Conservation (phyloP, 805 yeast genomes). For the Schizosaccharomyces lindneri region DNA sequence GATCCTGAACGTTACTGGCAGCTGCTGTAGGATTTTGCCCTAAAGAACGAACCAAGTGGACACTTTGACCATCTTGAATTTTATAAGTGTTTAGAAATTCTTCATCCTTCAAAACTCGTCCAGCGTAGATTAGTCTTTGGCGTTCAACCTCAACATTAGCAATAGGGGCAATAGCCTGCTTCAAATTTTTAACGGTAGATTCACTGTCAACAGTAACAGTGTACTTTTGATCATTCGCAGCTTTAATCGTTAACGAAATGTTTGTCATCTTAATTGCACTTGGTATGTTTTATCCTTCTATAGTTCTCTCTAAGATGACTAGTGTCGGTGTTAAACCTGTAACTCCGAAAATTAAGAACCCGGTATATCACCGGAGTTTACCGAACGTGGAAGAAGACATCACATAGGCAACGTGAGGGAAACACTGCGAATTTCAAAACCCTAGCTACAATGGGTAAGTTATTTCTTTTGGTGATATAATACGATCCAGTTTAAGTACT, state of each 20-base stretch:
- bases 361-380: too few species aligned
- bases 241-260: not conserved
- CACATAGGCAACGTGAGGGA: too few species aligned
- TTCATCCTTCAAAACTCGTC: slow-evolving; percentile 69
- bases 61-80: slow-evolving; percentile 61
- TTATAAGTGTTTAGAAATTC: slow-evolving; percentile 56
- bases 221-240: slow-evolving; percentile 36
- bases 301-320: not conserved
- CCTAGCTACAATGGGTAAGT: too few species aligned
- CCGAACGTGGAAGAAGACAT: too few species aligned
- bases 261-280: not conserved
- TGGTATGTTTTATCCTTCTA: not conserved
- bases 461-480: too few species aligned
- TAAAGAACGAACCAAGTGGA: slow-evolving; percentile 75
- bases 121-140: slow-evolving; percentile 80
- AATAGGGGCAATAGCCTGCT: slow-evolving; percentile 32
- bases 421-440: too few species aligned
- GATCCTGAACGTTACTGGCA: slow-evolving; percentile 8
- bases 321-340: not conserved
- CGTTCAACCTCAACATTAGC: slow-evolving; percentile 48
- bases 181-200: slow-evolving; percentile 41
- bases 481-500: not conserved
- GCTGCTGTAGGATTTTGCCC: slow-evolving; percentile 17
- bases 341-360: too few species aligned
- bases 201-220: slow-evolving; percentile 30